Evolutionary conservation across 2,329 filamentous ascomycete genomes (phyloP).

Genomic region (Metarhizium robertsii): DNA sequence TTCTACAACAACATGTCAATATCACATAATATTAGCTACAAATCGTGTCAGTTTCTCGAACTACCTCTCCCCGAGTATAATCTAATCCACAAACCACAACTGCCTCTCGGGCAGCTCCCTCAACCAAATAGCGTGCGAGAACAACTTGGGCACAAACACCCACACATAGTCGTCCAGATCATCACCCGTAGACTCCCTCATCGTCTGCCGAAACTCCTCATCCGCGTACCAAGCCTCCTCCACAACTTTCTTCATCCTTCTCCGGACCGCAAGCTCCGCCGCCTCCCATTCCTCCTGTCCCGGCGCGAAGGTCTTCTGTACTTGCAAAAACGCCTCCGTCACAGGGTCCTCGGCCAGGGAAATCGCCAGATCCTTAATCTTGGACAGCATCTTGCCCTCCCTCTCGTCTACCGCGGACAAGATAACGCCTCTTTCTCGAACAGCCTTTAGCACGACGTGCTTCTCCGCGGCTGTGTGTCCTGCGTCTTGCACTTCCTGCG

Average conservation of each 20-base stretch:
- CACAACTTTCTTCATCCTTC: slow-evolving; percentile 7
- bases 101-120: slow-evolving; percentile 3
- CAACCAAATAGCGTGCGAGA: slow-evolving; percentile 8
- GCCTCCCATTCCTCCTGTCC: slow-evolving; percentile 6
- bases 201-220: slow-evolving; percentile 5
- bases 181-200: slow-evolving; percentile 8
- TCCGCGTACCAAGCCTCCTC: slow-evolving; percentile 6
- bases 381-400: slow-evolving; percentile 7
- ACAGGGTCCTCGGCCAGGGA: slow-evolving; percentile 1
- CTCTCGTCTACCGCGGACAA: slow-evolving; percentile 4
- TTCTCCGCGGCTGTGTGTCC: neutral
- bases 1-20: no score
- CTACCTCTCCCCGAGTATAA: neutral
- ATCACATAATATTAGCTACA: no score
- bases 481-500: neutral
- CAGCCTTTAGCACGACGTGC: neutral
- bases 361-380: slow-evolving; percentile 2
- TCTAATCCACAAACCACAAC: slow-evolving; percentile 9
- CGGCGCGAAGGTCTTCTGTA: neutral
- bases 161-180: slow-evolving; percentile 10
- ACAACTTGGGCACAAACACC: slow-evolving; percentile 10
- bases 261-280: neutral
- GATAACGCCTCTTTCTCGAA: slow-evolving; percentile 5
- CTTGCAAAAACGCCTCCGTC: slow-evolving; percentile 2
- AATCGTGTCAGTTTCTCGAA: no score